Conservation (phyloP, 202 grass and related monocot species). For the Eragrostis tef region DNA sequence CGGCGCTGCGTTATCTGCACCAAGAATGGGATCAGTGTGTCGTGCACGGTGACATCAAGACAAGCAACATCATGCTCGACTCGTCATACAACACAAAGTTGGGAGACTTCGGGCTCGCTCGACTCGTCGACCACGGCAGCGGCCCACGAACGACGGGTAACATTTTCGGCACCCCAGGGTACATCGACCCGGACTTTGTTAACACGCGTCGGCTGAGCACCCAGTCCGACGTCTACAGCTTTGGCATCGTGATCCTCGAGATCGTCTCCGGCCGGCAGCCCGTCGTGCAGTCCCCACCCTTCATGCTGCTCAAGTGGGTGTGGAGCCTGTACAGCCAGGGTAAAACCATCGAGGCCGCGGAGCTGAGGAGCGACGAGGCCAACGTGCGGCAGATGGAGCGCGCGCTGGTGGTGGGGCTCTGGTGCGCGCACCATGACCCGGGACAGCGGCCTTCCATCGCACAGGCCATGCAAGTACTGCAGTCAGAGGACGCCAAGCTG, state of each 20-base stretch:
- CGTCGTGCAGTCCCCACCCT: no score
- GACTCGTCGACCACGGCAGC: conserved; percentile 44
- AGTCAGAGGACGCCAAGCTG: conserved; percentile 39
- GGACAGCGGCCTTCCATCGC: no score
- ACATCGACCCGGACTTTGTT: conserved; percentile 50
- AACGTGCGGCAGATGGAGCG: no score
- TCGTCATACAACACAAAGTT: conserved; percentile 47
- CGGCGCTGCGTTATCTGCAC: conserved; percentile 51
- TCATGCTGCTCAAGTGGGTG: no score
- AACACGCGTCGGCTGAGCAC: conserved; percentile 29
- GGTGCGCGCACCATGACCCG: no score
- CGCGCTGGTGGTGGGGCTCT: no score
- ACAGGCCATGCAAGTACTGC: no score
- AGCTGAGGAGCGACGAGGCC: no score
- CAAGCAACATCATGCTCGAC: conserved; percentile 58
- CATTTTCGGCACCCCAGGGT: conserved; percentile 45
- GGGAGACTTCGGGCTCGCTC: conserved; percentile 57
- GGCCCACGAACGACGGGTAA: neutral
- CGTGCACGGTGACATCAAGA: conserved; percentile 52
- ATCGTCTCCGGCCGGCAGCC: no score
- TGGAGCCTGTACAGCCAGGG: no score
- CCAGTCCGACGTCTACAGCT: conserved; percentile 40
- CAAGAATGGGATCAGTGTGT: conserved; percentile 47
- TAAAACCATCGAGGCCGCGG: no score
- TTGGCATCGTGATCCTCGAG: conserved; percentile 51